Evolutionary conservation across 495 filamentous ascomycete species (phyloP).

Genomic region (Penicillium egyptiacum): DNA sequence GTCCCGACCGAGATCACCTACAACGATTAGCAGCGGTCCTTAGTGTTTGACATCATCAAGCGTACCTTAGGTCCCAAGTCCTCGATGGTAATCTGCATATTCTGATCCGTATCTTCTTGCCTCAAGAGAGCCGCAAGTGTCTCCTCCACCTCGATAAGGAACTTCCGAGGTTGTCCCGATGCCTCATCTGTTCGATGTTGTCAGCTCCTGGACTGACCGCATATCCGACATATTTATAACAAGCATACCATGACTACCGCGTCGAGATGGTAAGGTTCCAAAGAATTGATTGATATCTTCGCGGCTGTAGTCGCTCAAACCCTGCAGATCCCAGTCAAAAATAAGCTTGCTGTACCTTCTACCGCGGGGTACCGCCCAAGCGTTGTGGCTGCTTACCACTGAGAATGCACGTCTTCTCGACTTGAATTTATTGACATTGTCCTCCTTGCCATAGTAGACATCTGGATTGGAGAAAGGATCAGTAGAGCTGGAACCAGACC

Average conservation of each 20-base stretch:
- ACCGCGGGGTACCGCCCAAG: constrained; percentile 19
- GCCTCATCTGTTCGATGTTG: constrained; percentile 46
- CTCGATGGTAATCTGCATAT: constrained; percentile 96
- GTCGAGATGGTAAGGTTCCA: constrained; percentile 37
- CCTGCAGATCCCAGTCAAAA: constrained; percentile 27
- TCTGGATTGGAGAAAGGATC: constrained; percentile 52
- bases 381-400: constrained; percentile 43
- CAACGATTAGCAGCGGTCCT: constrained; percentile 1
- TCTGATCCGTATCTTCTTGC: constrained; percentile 85
- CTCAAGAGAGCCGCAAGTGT: constrained; percentile 70
- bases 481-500: constrained; percentile 35
- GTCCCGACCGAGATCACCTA: constrained; percentile 80
- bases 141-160: constrained; percentile 73
- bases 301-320: constrained; percentile 37
- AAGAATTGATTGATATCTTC: constrained; percentile 39
- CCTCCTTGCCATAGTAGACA: constrained; percentile 51
- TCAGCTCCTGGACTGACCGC: constrained; percentile 9
- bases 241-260: constrained; percentile 51
- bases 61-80: constrained; percentile 87
- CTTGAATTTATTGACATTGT: constrained; percentile 34
- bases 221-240: not conserved
- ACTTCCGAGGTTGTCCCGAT: constrained; percentile 58
- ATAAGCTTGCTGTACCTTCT: constrained; percentile 15
- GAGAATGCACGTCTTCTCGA: constrained; percentile 48
- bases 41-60: constrained; percentile 1